Conservation (phyloP, 106 monocot species). For the Xerophyta viscosa region DNA sequence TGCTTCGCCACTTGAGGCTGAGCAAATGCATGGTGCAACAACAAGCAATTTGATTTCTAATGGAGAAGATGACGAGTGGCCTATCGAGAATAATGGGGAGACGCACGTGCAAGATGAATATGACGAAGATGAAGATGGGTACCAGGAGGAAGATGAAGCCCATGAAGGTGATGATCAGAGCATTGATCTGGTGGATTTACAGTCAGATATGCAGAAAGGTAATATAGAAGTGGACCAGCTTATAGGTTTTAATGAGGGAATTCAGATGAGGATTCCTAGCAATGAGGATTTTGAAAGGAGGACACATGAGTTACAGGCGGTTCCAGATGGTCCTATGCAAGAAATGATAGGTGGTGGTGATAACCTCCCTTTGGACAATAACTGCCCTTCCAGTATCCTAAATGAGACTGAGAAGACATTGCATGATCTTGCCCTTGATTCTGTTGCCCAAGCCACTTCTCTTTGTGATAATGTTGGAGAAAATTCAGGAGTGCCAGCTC, state of each 20-base stretch:
- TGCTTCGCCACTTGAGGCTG: slow-evolving; percentile 16
- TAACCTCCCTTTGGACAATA: slow-evolving; percentile 6
- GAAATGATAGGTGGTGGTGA: slow-evolving; percentile 11
- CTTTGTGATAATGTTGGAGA: slow-evolving; percentile 1
- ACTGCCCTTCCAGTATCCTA: slow-evolving; percentile 12
- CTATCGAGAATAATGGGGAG: slow-evolving; percentile 39
- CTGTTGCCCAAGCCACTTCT: slow-evolving; percentile 5
- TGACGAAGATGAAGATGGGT: slow-evolving; percentile 51
- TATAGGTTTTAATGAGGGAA: slow-evolving; percentile 49
- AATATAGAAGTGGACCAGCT: slow-evolving; percentile 34
- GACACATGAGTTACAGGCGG: not conserved
- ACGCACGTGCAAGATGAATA: slow-evolving; percentile 49
- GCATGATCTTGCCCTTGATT: slow-evolving; percentile 40
- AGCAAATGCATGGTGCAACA: slow-evolving; percentile 3
- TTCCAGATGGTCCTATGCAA: slow-evolving; percentile 5
- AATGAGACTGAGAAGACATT: slow-evolving; percentile 41
- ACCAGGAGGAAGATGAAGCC: slow-evolving; percentile 45
- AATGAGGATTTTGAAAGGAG: slow-evolving; percentile 32
- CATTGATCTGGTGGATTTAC: slow-evolving; percentile 21
- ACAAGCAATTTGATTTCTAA: slow-evolving; percentile 24
- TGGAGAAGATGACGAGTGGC: slow-evolving; percentile 87
- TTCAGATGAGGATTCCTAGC: slow-evolving; percentile 36
- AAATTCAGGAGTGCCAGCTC: slow-evolving; percentile 10
- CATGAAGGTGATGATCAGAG: slow-evolving; percentile 40
- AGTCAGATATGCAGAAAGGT: slow-evolving; percentile 12